phyloP scores from a whole-genome alignment of 768 basidiomycete species.

The Kwoniella sp. region DNA sequence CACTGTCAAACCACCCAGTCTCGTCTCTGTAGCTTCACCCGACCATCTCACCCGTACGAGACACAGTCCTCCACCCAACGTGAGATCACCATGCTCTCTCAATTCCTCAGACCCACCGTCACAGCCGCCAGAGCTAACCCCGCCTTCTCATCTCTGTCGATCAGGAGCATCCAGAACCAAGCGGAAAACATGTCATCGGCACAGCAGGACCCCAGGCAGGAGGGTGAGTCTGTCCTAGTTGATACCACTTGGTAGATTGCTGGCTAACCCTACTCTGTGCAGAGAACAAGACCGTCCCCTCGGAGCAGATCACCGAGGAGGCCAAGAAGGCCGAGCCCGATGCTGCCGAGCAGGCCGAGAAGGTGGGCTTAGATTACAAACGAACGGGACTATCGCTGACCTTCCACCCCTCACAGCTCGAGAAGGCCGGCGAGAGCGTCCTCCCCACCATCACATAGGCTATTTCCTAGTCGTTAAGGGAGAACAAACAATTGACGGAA shows the following conservation, averaged over 20 bases:
- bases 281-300: too few relatives aligned
- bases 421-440: constrained; percentile 35
- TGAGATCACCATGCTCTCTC: too few relatives aligned
- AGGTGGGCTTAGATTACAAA: constrained; percentile 34
- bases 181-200: background rate
- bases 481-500: background rate
- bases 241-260: too few relatives aligned
- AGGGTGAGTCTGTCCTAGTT: background rate
- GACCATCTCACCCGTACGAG: too few relatives aligned
- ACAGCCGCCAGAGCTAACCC: too few relatives aligned
- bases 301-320: constrained; percentile 34
- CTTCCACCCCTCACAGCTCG: constrained; percentile 11
- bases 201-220: background rate
- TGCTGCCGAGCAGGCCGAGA: constrained; percentile 31
- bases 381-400: background rate
- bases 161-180: background rate
- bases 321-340: constrained; percentile 40
- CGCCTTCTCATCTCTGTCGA: too few relatives aligned
- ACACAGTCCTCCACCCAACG: too few relatives aligned
- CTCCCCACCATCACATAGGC: constrained; percentile 37
- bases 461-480: too few relatives aligned
- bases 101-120: too few relatives aligned
- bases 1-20: too few relatives aligned
- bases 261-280: too few relatives aligned
- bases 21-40: too few relatives aligned